Conservation (phyloP, 2,329 filamentous ascomycete species). For the Nectriaceae sp. region DNA sequence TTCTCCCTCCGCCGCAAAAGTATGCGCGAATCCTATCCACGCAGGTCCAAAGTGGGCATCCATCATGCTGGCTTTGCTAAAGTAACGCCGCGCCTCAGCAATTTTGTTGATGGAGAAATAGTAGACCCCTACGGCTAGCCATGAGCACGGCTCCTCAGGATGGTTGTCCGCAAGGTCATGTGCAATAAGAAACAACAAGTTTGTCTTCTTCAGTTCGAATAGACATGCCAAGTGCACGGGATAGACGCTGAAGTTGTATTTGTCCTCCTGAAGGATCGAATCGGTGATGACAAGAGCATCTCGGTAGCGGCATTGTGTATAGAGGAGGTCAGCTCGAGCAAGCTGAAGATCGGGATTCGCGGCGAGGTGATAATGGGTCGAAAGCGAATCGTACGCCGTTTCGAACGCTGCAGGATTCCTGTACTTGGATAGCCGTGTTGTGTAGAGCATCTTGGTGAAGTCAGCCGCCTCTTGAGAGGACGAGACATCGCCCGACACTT, state of each 20-base stretch:
- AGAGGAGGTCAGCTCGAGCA: constrained; percentile 85
- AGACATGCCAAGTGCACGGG: constrained; percentile 90
- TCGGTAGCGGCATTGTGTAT: constrained; percentile 91
- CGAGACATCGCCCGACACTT: constrained; percentile 63
- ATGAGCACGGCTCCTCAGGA: constrained; percentile 87
- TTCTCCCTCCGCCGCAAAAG: constrained; percentile 95
- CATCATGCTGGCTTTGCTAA: constrained; percentile 97
- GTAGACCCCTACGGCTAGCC: constrained; percentile 93
- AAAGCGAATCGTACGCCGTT: constrained; percentile 84
- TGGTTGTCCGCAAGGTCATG: constrained; percentile 92
- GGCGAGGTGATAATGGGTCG: constrained; percentile 87
- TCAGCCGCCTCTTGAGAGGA: constrained; percentile 83
- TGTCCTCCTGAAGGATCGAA: constrained; percentile 77
- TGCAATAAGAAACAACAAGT: constrained; percentile 85
- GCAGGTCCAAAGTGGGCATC: constrained; percentile 96
- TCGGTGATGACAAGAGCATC: constrained; percentile 85
- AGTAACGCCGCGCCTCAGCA: constrained; percentile 90
- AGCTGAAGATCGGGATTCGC: constrained; percentile 88
- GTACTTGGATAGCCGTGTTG: constrained; percentile 93
- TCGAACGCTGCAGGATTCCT: constrained; percentile 82
- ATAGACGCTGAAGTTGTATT: constrained; percentile 86
- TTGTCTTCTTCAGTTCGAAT: constrained; percentile 83
- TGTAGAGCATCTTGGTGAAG: constrained; percentile 96
- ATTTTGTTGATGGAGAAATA: constrained; percentile 89
- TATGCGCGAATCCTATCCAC: constrained; percentile 99